Base-by-base conservation (phyloP, 1,284 basidiomycete genomes). In the Phylloporus gajari region DNA sequence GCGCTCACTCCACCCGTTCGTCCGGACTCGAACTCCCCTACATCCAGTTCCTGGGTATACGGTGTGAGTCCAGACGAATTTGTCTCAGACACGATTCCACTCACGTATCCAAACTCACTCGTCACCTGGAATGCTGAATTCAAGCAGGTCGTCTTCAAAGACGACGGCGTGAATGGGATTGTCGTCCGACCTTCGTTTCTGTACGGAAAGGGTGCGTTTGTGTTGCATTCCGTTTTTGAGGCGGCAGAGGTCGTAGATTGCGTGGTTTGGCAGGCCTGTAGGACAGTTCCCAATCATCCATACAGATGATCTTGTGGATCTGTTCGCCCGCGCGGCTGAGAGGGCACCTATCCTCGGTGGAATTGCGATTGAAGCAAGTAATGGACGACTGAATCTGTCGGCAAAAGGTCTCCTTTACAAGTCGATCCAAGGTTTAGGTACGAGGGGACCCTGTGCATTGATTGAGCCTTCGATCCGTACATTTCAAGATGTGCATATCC, bases 161-260 rank as follows among this genome's bases (percentile, higher is more conserved):
- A 82, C 70, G 60, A 78, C 1, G 74, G 78, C 21, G 70, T 90
- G 17, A 85, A 87, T 71, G 88, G 87, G 3, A 87, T 89, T 71
- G 88, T 90, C 68, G 82, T 90, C 48, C 85, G 89, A 5, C 88
- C 88, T 1, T 77, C 84, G 1, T 71, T 88, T 35, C 70, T 90
- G 19, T 90, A 89, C 71, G 89, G 89, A 2, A 82, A 83, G 46
- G 48, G 67, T 2, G 71, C 63, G 1, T 69, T 71, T 9, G 71
- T 88, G 23, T 72, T 86, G 21, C 83, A 80, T 17, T 62, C 73
- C 21, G 73, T 87, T 23, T 88, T 90, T 74, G 80, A 82, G n/a
- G n/a, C n/a, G n/a, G n/a, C n/a, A n/a, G n/a, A n/a, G n/a, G n/a
- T n/a, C n/a, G n/a, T n/a, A n/a, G n/a, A n/a, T n/a, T n/a, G n/a